phyloP scores from a whole-genome alignment of 805 yeast genomes.

The Myxozyma vanderwaltii region DNA sequence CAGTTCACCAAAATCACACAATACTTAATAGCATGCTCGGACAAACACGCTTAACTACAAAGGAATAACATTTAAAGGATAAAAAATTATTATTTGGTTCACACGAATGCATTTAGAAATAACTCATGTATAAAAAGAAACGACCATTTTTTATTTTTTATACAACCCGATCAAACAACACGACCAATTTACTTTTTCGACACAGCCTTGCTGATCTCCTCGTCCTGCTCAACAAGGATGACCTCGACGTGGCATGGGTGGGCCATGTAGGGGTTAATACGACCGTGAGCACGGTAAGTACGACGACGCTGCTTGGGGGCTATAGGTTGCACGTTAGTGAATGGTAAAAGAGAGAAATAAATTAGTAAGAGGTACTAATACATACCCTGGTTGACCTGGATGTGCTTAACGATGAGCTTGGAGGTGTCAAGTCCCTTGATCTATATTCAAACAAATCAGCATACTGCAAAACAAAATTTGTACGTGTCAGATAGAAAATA shows the following conservation, averaged over 20 bases:
- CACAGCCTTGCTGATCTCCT: slow-evolving; percentile 83
- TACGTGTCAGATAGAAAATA: background rate
- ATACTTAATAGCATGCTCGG: too few relatives aligned
- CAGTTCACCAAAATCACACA: too few relatives aligned
- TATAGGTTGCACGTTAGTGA: background rate
- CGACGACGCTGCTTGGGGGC: slow-evolving; percentile 99
- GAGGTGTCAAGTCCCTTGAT: slow-evolving; percentile 97
- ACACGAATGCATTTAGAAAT: slow-evolving; percentile 9
- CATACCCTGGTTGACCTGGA: slow-evolving; percentile 89
- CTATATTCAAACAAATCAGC: slow-evolving; percentile 37
- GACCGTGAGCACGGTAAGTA: slow-evolving; percentile 99
- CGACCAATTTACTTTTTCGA: slow-evolving; percentile 3
- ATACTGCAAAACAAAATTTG: background rate
- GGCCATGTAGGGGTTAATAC: slow-evolving; percentile 99
- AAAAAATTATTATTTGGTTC: background rate
- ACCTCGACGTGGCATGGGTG: slow-evolving; percentile 99
- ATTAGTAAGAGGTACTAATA: background rate
- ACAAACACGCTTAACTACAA: too few relatives aligned
- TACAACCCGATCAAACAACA: slow-evolving; percentile 7
- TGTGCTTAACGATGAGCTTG: slow-evolving; percentile 93
- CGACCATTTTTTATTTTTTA: slow-evolving; percentile 5
- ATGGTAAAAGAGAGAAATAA: background rate
- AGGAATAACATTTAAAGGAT: too few relatives aligned
- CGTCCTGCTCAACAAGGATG: slow-evolving; percentile 92
- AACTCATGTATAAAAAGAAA: slow-evolving; percentile 12